Evolutionary conservation across 2,329 filamentous ascomycete species (phyloP).

Genomic region (Lasiodiplodia theobromae): DNA sequence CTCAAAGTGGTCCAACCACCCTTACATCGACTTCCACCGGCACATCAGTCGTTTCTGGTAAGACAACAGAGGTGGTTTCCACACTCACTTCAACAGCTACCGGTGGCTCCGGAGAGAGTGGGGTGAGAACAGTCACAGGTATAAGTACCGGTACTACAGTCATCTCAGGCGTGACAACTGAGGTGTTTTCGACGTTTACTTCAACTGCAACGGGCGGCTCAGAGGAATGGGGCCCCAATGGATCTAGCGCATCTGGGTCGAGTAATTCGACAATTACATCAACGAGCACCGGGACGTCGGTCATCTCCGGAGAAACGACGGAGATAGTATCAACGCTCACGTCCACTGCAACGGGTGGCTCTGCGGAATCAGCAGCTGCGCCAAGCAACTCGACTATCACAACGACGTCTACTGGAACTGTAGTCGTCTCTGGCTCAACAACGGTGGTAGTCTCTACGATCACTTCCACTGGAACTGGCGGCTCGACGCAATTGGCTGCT

Average conservation of each 20-base stretch:
- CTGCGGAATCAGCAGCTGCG: neutral
- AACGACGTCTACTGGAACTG: neutral
- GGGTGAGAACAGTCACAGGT: conserved; percentile 6
- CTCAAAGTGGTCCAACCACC: neutral
- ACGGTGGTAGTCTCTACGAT: neutral
- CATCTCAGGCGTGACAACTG: neutral
- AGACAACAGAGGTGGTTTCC: neutral
- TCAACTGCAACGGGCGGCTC: neutral
- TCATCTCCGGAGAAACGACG: neutral
- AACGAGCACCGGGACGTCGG: too few relatives aligned
- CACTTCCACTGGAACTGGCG: conserved; percentile 11
- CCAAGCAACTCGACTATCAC: conserved; percentile 15
- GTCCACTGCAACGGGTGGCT: neutral
- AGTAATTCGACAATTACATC: too few relatives aligned
- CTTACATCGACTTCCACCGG: neutral
- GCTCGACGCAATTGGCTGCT: neutral
- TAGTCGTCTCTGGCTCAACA: neutral
- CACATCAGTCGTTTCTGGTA: neutral
- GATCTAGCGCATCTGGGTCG: neutral
- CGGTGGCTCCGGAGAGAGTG: neutral
- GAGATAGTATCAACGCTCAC: neutral
- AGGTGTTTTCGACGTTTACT: neutral
- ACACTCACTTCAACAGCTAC: conserved; percentile 22
- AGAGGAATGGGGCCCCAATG: too few relatives aligned
- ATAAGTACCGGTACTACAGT: neutral